A percentile compares a stretch with the other conserved stretches of the same genome.
Evolutionary conservation across 306 rosid species (phyloP).

Genomic region (Delonix regia): DNA sequence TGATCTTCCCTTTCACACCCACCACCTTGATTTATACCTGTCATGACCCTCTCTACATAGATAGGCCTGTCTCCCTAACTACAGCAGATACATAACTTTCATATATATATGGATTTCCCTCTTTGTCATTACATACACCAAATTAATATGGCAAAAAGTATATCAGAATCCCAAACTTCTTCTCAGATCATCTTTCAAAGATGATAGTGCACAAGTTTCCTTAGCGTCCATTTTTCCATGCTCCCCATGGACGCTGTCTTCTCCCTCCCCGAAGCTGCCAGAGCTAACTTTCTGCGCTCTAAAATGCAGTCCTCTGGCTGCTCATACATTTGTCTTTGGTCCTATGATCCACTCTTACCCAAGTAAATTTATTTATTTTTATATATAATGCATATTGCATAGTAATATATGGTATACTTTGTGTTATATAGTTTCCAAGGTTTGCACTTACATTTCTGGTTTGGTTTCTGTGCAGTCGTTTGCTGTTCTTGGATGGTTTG

Average conservation of each 20-base stretch:
- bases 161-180: neutral
- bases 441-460: neutral
- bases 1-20: conserved; percentile 6
- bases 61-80: neutral
- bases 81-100: neutral
- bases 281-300: conserved; percentile 47
- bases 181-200: neutral
- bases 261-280: conserved; percentile 51
- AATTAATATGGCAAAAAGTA: neutral
- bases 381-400: neutral
- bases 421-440: neutral
- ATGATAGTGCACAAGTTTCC: conserved; percentile 21
- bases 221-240: conserved; percentile 18
- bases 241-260: conserved; percentile 63
- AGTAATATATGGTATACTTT: neutral
- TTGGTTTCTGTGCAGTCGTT: conserved; percentile 42
- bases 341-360: conserved; percentile 46
- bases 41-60: neutral
- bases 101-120: neutral
- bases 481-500: conserved; percentile 70
- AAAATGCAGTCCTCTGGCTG: conserved; percentile 58
- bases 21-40: conserved; percentile 11
- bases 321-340: conserved; percentile 81
- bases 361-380: no score
- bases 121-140: neutral